Percentiles rank a stretch among this genome's conserved stretches.
Conservation (phyloP, 257 asterid species). For the Henckelia pumila region DNA sequence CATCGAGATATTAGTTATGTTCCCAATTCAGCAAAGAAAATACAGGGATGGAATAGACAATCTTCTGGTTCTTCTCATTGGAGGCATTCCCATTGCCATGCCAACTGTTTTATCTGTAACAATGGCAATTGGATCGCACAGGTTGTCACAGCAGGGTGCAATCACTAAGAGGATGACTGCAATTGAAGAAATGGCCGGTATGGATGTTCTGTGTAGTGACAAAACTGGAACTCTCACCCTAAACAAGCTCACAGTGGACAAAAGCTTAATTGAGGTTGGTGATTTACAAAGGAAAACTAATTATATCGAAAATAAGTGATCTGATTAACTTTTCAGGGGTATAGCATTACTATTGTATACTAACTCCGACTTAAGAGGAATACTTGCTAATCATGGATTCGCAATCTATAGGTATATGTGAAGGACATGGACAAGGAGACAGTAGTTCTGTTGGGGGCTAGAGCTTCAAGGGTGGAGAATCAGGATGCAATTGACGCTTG, state of each 20-base stretch:
- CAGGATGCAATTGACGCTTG: constrained; percentile 81
- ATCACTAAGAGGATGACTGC: constrained; percentile 94
- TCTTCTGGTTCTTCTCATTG: constrained; percentile 68
- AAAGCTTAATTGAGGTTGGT: constrained; percentile 55
- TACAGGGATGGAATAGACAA: constrained; percentile 78
- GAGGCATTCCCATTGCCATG: constrained; percentile 94
- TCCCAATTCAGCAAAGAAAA: constrained; percentile 60
- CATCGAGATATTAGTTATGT: constrained; percentile 67
- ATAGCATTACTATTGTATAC: not conserved
- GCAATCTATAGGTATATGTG: constrained; percentile 35
- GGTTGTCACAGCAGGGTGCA: constrained; percentile 79
- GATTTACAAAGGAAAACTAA: not conserved
- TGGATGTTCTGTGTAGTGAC: constrained; percentile 92
- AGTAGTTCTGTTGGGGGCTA: constrained; percentile 49
- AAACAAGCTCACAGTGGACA: constrained; percentile 75
- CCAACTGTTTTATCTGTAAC: constrained; percentile 85
- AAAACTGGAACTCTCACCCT: constrained; percentile 85
- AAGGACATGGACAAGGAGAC: constrained; percentile 43
- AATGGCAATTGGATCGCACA: constrained; percentile 90
- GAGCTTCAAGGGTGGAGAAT: constrained; percentile 74
- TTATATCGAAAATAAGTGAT: not conserved
- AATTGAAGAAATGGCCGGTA: constrained; percentile 90
- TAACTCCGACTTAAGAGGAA: not conserved
- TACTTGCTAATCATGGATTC: not conserved
- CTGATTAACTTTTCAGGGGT: not conserved